Base-by-base conservation (phyloP, 441 rosid species). In the Melastoma candidum region DNA sequence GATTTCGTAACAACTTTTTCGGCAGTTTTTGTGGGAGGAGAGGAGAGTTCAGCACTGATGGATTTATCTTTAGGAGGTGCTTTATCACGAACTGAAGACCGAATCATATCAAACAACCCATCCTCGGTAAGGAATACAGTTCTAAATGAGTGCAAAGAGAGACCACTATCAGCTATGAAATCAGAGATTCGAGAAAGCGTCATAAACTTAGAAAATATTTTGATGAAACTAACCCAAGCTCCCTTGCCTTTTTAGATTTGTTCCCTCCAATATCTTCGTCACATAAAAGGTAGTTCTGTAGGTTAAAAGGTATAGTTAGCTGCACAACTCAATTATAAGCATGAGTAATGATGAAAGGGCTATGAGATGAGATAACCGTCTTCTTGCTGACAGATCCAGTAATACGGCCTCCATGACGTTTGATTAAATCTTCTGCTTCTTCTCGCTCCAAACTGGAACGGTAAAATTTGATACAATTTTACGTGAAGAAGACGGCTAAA, bases 341-440 rank as follows among this genome's bases (percentile, higher is more conserved):
- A 56, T 57, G 59, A 45, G 24, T 56, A 63, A 67, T 17, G 12
- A 58, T 48, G 44, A 60, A 7, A 55, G 54, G 74, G 52, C 51
- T 17, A 62, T 9, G 47, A 52, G 58, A 58, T 56, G 47, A 52
- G 58, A 58, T 56, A 46, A 92, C 97, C 76, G 98, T 92, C 76
- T 82, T 92, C 80, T 88, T 92, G 98, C 98, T 92, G 65, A 92
- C 80, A 58, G 98, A 82, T 73, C 90, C 87, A 60, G 95, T 92
- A 53, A 92, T 45, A 63, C 98, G 95, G 56, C 97, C 98, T 46
- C 95, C 95, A 60, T 86, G 81, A 6, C 92, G 79, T 76, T 88
- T 92, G 60, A 92, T 84, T 71, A 92, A 63, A 77, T 85, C 98
- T 68, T 88, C 98, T 36, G 95, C 98, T 68, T 92, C 98, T 78